Percentiles rank a stretch among this genome's conserved stretches.
These are phyloP conservation scores for Yamadazyma olivae DNA, from an alignment of 805 yeast species.

Conservation along the genomic window DNA sequence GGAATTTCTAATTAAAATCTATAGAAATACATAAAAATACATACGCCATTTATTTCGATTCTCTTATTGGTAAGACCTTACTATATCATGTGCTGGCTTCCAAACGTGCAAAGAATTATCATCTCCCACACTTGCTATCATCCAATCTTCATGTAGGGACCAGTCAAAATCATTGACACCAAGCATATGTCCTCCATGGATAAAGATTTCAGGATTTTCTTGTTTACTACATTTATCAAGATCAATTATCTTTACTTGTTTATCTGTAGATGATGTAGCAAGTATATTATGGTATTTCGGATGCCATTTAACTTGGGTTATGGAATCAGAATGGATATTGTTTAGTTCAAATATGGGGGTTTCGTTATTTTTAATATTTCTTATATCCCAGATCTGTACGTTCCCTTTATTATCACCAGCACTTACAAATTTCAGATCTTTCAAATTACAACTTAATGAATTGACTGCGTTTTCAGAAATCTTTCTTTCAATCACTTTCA, in stretches of 20 bases:
- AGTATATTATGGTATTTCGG: constrained; percentile 50
- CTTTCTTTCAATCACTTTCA: constrained; percentile 2
- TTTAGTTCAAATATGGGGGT: background rate
- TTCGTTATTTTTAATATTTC: constrained; percentile 28
- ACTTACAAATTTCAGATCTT: constrained; percentile 55
- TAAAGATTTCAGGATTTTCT: constrained; percentile 42
- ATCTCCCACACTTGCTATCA: constrained; percentile 74
- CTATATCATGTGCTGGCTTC: constrained; percentile 53
- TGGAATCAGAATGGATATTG: constrained; percentile 42
- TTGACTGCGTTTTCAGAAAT: constrained; percentile 43
- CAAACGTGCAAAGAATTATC: constrained; percentile 88
- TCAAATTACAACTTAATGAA: constrained; percentile 57
- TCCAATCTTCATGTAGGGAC: constrained; percentile 70
- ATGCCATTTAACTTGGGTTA: constrained; percentile 75
- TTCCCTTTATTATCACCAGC: constrained; percentile 63
- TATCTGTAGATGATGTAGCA: constrained; percentile 66
- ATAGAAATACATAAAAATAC: background rate
- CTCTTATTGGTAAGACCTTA: constrained; percentile 3
- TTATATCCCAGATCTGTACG: constrained; percentile 62
- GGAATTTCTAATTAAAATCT: background rate
- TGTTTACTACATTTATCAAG: constrained; percentile 23
- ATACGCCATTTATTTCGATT: background rate
- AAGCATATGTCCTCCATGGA: constrained; percentile 85
- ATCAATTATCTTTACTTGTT: constrained; percentile 63
- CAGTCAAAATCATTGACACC: constrained; percentile 83